Evolutionary conservation across 805 yeast genomes (phyloP).

Genomic region (Cyberlindnera galapagoensis): DNA sequence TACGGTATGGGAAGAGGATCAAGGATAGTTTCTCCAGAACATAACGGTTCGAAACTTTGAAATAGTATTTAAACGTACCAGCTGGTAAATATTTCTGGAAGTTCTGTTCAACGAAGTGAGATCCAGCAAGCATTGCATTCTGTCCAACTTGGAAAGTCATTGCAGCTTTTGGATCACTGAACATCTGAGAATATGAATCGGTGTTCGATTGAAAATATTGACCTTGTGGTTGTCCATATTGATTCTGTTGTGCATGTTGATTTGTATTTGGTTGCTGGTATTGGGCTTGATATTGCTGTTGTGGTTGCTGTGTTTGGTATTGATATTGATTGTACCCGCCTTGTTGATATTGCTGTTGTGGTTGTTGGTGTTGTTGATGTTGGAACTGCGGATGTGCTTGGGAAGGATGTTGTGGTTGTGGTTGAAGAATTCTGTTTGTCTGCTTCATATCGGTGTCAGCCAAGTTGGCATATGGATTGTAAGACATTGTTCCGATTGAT

Average conservation of each 20-base stretch:
- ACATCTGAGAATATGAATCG: slow-evolving; percentile 33
- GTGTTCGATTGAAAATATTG: slow-evolving; percentile 7
- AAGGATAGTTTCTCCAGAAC: slow-evolving; percentile 68
- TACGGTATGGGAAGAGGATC: slow-evolving; percentile 80
- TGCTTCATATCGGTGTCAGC: slow-evolving; percentile 14
- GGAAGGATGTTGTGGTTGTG: slow-evolving; percentile 12
- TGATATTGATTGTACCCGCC: slow-evolving; percentile 13
- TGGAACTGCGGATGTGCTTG: slow-evolving; percentile 21
- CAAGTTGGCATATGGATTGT: slow-evolving; percentile 40
- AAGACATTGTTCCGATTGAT: slow-evolving; percentile 33
- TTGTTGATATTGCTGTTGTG: slow-evolving; percentile 24
- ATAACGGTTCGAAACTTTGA: slow-evolving; percentile 85
- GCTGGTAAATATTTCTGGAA: slow-evolving; percentile 42
- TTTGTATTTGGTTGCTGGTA: slow-evolving; percentile 19
- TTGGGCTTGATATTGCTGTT: slow-evolving; percentile 20
- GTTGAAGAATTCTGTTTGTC: slow-evolving; percentile 17
- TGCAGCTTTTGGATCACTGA: slow-evolving; percentile 74
- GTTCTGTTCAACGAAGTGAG: slow-evolving; percentile 65
- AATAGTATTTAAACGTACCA: slow-evolving; percentile 71
- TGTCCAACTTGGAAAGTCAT: slow-evolving; percentile 88
- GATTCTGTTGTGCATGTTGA: slow-evolving; percentile 14
- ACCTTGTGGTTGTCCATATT: slow-evolving; percentile 8
- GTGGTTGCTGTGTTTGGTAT: slow-evolving; percentile 8
- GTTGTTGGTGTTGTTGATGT: slow-evolving; percentile 18
- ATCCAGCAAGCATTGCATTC: slow-evolving; percentile 75